Conservation (phyloP, 306 rosid species). For the Lotus japonicus region DNA sequence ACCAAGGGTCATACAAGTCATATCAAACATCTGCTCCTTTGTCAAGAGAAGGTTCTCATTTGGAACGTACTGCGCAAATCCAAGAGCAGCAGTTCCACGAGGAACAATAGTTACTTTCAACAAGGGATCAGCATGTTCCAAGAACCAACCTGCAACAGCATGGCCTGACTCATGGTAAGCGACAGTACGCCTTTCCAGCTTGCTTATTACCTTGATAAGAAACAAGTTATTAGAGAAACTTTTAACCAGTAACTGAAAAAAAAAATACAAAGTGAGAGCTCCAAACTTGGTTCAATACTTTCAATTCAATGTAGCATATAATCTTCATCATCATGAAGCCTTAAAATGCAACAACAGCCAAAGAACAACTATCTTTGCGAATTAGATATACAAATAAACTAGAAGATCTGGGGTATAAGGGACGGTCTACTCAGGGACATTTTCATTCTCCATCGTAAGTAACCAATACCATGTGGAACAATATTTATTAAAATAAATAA, state of each 20-base stretch:
- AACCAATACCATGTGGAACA: background rate
- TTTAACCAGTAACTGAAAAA: background rate
- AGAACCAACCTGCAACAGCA: constrained; percentile 95
- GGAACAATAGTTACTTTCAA: constrained; percentile 93
- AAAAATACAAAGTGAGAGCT: no score
- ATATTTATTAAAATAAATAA: background rate
- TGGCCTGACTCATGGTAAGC: constrained; percentile 98
- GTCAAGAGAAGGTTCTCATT: constrained; percentile 92
- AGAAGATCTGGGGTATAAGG: background rate
- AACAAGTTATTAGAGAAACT: constrained; percentile 6
- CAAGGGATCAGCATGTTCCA: constrained; percentile 81
- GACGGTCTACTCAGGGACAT: background rate
- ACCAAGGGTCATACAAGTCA: constrained; percentile 96
- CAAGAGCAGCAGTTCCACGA: constrained; percentile 95
- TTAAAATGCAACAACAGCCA: background rate
- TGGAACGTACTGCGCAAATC: constrained; percentile 94
- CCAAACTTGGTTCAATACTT: no score
- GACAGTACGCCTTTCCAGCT: constrained; percentile 85
- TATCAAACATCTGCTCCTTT: constrained; percentile 88
- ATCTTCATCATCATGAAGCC: background rate
- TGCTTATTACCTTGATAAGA: constrained; percentile 76
- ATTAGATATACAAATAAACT: no score
- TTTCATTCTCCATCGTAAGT: background rate
- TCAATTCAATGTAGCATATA: no score
- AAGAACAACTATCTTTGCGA: background rate